Evolutionary conservation across 1,284 basidiomycete species (phyloP).

Genomic region (Malassezia arunalokei): DNA sequence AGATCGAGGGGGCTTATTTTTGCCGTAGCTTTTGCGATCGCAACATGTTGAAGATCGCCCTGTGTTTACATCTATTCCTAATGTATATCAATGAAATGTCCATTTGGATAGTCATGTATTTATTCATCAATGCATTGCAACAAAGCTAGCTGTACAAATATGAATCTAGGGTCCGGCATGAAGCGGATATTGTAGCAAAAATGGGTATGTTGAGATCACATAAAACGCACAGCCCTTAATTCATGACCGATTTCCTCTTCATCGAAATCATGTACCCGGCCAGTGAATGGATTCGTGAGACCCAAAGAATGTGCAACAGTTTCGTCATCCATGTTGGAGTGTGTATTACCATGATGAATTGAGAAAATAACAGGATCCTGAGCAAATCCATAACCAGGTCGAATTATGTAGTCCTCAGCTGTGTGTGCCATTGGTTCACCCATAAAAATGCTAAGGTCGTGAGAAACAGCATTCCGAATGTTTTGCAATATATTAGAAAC

Average conservation of each 20-base stretch:
- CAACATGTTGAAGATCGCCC: not conserved
- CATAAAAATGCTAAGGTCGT: not conserved
- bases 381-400: not conserved
- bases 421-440: not conserved
- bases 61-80: not conserved
- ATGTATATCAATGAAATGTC: no score
- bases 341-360: not conserved
- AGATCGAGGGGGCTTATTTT: no score
- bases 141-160: no score
- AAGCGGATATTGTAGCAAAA: no score
- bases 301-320: not conserved
- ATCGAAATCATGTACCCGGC: not conserved
- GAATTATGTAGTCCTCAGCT: conserved; percentile 9
- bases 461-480: not conserved
- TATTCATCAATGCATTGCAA: no score
- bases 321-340: not conserved
- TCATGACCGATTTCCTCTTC: not conserved
- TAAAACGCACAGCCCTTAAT: not conserved
- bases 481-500: not conserved
- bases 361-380: not conserved
- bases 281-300: not conserved
- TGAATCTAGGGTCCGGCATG: no score
- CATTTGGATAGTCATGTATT: no score
- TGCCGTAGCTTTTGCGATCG: no score
- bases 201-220: not conserved